Base-by-base conservation (phyloP, 73 alveolate species). In the Tetrahymena borealis region DNA sequence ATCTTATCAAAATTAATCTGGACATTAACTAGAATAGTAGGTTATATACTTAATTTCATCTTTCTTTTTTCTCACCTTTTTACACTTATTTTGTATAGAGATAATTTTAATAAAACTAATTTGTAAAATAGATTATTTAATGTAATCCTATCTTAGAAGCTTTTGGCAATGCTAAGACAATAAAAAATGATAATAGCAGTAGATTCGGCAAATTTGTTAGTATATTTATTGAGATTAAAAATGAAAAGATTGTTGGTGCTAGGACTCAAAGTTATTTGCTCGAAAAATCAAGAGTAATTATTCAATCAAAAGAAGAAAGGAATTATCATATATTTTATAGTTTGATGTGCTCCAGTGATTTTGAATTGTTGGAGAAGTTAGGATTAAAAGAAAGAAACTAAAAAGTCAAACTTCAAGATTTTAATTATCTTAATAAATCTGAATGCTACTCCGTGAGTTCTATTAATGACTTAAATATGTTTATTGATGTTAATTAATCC, bases 141-240 rank as follows among this genome's bases (percentile, higher is more conserved):
- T 97, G 99, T 40, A 98, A 98, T 96, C 99, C 99, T 13, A 94
- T 99, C 16, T 96, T 99, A 20, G 99, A 99, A 92, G 99, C 99
- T 11, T 99, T 98, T 93, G 99, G 99, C n/a, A 98, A 99, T 95
- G 99, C 99, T 2, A 98, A 98, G 91, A 98, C 99, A 6, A 39
- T 98, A 38, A 96, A 96, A 90, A 98, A 98, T 78, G 97, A 98
- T 94, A 98, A 98, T 78, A 95, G 98, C 79, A 95, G 99, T 77
- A 94, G 99, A 91, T 99, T 99, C 92, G 99, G 99, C 32, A 99
- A 99, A 95, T 98, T 97, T 95, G 98, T 98, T 37, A 97, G 96
- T 93, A 95, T 99, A 39, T 98, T 95, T 95, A 94, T 98, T 38
- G 96, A 98, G 91, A 92, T 95, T 32, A 91, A 93, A 20, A 96